Evolutionary conservation across 257 asterid genomes (phyloP).

Genomic region (Nicotiana tabacum): DNA sequence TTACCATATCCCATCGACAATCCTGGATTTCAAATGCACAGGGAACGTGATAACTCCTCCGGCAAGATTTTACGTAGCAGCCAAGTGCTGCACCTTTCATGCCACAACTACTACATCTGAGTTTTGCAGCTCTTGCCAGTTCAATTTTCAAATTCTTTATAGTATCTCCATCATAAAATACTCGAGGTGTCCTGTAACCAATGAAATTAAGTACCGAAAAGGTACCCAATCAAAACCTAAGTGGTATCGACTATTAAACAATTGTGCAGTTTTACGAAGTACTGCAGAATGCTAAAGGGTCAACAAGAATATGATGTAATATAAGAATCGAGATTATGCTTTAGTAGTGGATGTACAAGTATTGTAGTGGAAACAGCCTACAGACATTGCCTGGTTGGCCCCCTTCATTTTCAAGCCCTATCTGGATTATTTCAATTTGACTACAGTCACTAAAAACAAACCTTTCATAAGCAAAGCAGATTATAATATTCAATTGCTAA

Average conservation of each 20-base stretch:
- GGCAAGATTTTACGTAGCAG: slow-evolving; percentile 74
- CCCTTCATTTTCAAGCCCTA: not conserved
- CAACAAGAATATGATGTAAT: not conserved
- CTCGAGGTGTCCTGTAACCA: slow-evolving; percentile 74
- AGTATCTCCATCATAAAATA: slow-evolving; percentile 57
- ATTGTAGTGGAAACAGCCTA: not conserved
- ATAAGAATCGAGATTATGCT: not conserved
- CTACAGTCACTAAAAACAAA: not conserved
- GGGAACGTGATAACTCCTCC: slow-evolving; percentile 81
- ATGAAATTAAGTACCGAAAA: not conserved
- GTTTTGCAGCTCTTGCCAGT: slow-evolving; percentile 81
- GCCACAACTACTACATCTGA: slow-evolving; percentile 85
- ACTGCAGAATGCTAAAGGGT: not conserved
- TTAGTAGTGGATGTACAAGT: not conserved
- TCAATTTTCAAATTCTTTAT: slow-evolving; percentile 78
- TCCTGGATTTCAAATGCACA: slow-evolving; percentile 63
- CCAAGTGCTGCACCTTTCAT: slow-evolving; percentile 96
- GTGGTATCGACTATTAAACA: not conserved
- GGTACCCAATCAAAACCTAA: not conserved
- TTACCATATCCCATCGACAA: slow-evolving; percentile 90
- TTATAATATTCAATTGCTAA: not conserved
- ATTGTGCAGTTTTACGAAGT: not conserved
- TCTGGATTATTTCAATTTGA: not conserved
- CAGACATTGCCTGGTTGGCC: not conserved
- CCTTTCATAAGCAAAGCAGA: not conserved